A percentile compares a stretch with the other conserved stretches of the same genome.
Conservation (phyloP, 2,329 filamentous ascomycete species). For the Amauroascus niger region DNA sequence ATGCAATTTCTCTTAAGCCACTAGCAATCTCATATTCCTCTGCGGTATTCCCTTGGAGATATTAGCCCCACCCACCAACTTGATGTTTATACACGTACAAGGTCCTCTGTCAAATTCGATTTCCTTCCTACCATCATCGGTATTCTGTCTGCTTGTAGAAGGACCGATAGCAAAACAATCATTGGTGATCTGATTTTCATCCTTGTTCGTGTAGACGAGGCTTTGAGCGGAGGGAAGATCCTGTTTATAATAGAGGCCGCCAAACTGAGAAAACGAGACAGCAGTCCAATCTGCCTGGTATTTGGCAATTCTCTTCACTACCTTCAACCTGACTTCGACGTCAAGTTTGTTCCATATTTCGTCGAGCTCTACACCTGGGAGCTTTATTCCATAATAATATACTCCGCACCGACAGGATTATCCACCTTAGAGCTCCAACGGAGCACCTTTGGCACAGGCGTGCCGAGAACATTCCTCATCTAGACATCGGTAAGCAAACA, state of each 20-base stretch:
- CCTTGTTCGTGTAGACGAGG: background rate
- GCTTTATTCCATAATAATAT: slow-evolving; percentile 24
- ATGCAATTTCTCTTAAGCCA: background rate
- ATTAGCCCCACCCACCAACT: background rate
- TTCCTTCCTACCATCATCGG: slow-evolving; percentile 16
- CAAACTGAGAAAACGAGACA: slow-evolving; percentile 22
- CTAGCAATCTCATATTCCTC: background rate
- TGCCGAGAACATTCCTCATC: background rate
- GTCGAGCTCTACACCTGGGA: slow-evolving; percentile 23
- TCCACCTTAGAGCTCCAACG: slow-evolving; percentile 22
- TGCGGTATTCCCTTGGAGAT: background rate
- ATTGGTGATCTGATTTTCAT: background rate
- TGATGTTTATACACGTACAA: background rate
- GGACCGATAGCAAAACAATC: slow-evolving; percentile 23
- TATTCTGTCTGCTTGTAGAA: slow-evolving; percentile 22
- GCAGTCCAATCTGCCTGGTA: slow-evolving; percentile 27
- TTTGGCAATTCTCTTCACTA: slow-evolving; percentile 22
- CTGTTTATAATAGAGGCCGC: slow-evolving; percentile 22
- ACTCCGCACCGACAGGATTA: slow-evolving; percentile 27
- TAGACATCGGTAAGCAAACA: background rate
- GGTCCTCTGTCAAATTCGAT: slow-evolving; percentile 1
- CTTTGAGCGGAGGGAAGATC: background rate
- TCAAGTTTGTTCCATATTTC: slow-evolving; percentile 25
- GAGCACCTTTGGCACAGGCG: slow-evolving; percentile 2
- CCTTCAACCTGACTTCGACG: slow-evolving; percentile 21